These are phyloP conservation scores for Galerina marginata DNA, from an alignment of 768 basidiomycete species.

Conservation along the genomic window DNA sequence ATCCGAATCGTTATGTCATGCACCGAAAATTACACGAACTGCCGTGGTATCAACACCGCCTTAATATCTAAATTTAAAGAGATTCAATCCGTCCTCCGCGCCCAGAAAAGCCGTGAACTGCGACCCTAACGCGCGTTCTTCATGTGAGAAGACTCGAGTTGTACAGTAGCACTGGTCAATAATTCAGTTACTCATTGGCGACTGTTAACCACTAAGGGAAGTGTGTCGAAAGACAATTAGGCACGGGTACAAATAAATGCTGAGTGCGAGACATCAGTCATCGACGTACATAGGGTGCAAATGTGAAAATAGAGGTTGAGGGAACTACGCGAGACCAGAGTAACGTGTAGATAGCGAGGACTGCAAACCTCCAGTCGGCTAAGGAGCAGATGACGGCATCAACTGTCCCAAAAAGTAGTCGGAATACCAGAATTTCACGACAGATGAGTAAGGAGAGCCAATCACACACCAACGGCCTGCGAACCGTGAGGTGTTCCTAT, in stretches of 20 bases:
- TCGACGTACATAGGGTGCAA: no score
- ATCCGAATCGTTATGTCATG: slow-evolving; percentile 7
- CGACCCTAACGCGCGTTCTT: no score
- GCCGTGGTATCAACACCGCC: neutral
- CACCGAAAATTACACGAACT: neutral
- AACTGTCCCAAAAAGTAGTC: neutral
- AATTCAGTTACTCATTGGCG: no score
- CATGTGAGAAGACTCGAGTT: no score
- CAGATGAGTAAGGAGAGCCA: neutral
- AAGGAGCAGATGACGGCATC: neutral
- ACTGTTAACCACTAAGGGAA: no score
- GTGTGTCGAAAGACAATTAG: no score
- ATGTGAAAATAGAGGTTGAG: neutral
- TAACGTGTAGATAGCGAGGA: neutral
- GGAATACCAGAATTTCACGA: neutral
- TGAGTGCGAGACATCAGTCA: no score
- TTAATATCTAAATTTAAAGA: no score
- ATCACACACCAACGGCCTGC: neutral
- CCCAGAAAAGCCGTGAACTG: no score
- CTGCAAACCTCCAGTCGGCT: neutral
- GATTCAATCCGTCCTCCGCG: no score
- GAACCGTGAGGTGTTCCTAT: slow-evolving; percentile 2
- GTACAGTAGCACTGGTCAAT: no score
- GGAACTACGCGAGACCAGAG: neutral
- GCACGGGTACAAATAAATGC: no score